A percentile compares a stretch with the other conserved stretches of the same genome.
Evolutionary conservation across 192 early-diverging fungal genomes (phyloP).

Genomic region (Radiomyces spectabilis): DNA sequence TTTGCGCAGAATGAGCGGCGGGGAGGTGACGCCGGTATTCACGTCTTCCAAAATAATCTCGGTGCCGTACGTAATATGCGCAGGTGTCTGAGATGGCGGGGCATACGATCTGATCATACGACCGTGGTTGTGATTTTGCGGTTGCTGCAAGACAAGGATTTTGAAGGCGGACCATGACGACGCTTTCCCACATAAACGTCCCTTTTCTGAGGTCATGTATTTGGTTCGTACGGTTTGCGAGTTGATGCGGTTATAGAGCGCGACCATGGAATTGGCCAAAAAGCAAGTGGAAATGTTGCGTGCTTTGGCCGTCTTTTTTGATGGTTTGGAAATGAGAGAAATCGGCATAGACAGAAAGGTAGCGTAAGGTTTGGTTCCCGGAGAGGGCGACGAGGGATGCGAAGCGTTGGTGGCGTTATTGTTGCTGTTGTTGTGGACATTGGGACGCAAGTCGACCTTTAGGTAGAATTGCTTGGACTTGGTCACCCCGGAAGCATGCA

Average conservation of each 20-base stretch:
- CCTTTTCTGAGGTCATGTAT: slow-evolving; percentile 63
- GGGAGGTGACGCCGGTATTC: slow-evolving; percentile 53
- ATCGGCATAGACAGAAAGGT: slow-evolving; percentile 69
- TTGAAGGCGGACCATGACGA: slow-evolving; percentile 54
- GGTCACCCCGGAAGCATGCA: slow-evolving; percentile 66
- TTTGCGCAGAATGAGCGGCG: slow-evolving; percentile 67
- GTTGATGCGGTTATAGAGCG: slow-evolving; percentile 89
- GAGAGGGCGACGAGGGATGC: background rate
- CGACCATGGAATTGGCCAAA: slow-evolving; percentile 64
- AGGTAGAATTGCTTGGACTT: slow-evolving; percentile 70
- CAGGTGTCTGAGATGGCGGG: background rate
- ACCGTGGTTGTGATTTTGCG: background rate
- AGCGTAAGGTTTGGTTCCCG: slow-evolving; percentile 31
- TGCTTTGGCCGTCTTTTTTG: slow-evolving; percentile 83
- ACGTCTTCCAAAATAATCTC: slow-evolving; percentile 65
- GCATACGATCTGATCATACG: background rate
- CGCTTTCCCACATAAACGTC: slow-evolving; percentile 51
- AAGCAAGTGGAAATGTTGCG: slow-evolving; percentile 74
- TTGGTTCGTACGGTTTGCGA: slow-evolving; percentile 87
- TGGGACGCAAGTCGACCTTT: slow-evolving; percentile 52
- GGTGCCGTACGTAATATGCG: slow-evolving; percentile 50
- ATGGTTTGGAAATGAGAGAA: slow-evolving; percentile 88
- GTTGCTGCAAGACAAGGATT: slow-evolving; percentile 36
- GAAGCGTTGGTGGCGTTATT: background rate
- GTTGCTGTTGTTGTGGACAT: background rate